Conservation (phyloP, 495 filamentous ascomycete genomes). For the Penicillium manginii region DNA sequence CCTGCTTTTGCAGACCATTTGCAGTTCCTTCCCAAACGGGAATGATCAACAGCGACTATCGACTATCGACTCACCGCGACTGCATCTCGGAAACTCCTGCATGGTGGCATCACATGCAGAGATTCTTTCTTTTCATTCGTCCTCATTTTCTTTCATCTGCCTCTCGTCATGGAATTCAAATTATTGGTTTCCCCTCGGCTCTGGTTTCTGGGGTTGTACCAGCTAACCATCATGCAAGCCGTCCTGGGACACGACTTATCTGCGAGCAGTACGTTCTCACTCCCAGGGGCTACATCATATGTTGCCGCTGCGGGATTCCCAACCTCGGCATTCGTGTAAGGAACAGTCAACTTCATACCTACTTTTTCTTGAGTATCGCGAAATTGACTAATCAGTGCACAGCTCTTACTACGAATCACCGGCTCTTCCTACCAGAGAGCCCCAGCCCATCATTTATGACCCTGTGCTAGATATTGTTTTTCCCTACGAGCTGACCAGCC, state of each 20-base stretch:
- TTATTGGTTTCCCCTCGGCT: neutral
- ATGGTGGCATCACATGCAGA: too few relatives aligned
- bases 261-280: constrained; percentile 8
- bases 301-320: constrained; percentile 57
- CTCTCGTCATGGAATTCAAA: neutral
- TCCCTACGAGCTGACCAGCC: constrained; percentile 59
- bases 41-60: neutral
- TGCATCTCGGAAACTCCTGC: too few relatives aligned
- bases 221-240: constrained; percentile 17
- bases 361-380: constrained; percentile 3
- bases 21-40: neutral
- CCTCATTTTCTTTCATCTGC: too few relatives aligned
- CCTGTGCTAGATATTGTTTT: constrained; percentile 60
- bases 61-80: too few relatives aligned
- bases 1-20: neutral
- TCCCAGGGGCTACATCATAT: constrained; percentile 48
- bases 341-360: neutral
- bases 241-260: constrained; percentile 8
- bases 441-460: constrained; percentile 61
- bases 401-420: constrained; percentile 54
- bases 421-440: constrained; percentile 56
- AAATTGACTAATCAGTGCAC: too few relatives aligned
- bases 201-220: neutral
- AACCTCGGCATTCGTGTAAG: constrained; percentile 53
- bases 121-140: too few relatives aligned